phyloP scores from a whole-genome alignment of 306 rosid species.

The Nissolia schottii region DNA sequence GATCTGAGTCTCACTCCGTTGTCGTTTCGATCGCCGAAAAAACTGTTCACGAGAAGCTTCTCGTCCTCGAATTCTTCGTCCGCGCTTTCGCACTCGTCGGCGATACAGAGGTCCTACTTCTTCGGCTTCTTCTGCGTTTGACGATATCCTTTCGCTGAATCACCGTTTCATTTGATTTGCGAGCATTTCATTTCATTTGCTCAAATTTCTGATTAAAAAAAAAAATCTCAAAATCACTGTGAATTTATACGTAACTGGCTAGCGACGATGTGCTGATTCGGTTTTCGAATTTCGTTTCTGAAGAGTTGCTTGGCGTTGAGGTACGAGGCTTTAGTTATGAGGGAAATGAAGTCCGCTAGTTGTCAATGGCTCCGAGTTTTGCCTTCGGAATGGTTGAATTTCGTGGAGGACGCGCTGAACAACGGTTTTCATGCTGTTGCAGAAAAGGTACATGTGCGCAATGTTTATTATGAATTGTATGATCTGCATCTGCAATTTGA shows the following conservation, averaged over 20 bases:
- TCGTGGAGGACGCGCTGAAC: conserved; percentile 53
- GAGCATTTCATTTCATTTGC: neutral
- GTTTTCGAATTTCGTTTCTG: neutral
- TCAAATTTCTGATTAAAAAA: neutral
- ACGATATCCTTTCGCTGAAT: neutral
- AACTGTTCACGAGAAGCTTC: conserved; percentile 55
- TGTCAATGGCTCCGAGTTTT: conserved; percentile 55
- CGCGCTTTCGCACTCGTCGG: conserved; percentile 65
- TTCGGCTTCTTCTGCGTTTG: neutral
- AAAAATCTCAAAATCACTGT: neutral
- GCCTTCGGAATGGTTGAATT: conserved; percentile 58
- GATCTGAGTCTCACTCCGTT: conserved; percentile 45
- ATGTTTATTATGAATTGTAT: neutral
- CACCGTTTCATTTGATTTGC: neutral
- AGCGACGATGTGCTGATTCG: neutral
- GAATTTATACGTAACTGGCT: neutral
- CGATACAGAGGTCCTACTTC: conserved; percentile 58
- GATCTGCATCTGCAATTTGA: neutral
- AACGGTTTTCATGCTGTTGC: conserved; percentile 59
- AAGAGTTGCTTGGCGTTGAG: conserved; percentile 91
- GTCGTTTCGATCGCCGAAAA: conserved; percentile 45
- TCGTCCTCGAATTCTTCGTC: conserved; percentile 66
- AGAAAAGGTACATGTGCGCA: conserved; percentile 35
- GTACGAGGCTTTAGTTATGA: conserved; percentile 75
- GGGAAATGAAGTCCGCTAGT: conserved; percentile 49